Base-by-base conservation (phyloP, 2,329 filamentous ascomycete genomes). In the Cordyceps cicadae region DNA sequence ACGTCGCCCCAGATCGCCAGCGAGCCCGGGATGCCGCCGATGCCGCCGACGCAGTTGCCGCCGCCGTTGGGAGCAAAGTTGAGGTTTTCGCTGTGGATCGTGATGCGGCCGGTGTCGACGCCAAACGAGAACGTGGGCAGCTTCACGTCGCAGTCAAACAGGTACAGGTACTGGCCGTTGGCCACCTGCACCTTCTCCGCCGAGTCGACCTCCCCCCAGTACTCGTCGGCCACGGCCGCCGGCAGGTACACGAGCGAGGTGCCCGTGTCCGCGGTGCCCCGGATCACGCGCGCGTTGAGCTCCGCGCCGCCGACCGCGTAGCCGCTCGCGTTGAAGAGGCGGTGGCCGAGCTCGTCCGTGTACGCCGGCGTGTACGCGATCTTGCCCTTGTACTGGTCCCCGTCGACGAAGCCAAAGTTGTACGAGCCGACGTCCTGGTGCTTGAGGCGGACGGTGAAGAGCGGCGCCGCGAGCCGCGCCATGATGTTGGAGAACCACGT, bases 401-500 rank as follows among this genome's bases (percentile, higher is more conserved):
- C 69, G 70, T 92, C 87, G 67, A 92, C 85, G 66, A 73, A 79
- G 63, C 89, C 89, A 67, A 92, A 92, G 69, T 90, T 86, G 74
- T 90, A 92, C 34, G 81, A 79, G 51, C 88, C 88, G 2, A 78
- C 77, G 79, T 24, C 34, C 15, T 45, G 54, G 64, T 82, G 79
- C 68, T 83, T 82, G 50, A 93, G 77, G 63, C 87, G 81, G 26
- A 86, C 87, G 0, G 88, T 89, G 74, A 92, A 88, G 46, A 92
- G 74, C 1, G 63, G 59, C 1, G 57, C 32, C 9, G 62, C 56
- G 3, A 72, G 64, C n/a, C 55, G 61, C 0, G 61, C 39, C 19
- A 60, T 55, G 32, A 69, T 68, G 32, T 70, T 76, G 56, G 71
- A 71, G 61, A 76, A 76, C 57, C 78, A 79, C 0, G 77, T 80